Evolutionary conservation across 345 rosid species (phyloP).

Genomic region (Erysimum cheiranthoides): DNA sequence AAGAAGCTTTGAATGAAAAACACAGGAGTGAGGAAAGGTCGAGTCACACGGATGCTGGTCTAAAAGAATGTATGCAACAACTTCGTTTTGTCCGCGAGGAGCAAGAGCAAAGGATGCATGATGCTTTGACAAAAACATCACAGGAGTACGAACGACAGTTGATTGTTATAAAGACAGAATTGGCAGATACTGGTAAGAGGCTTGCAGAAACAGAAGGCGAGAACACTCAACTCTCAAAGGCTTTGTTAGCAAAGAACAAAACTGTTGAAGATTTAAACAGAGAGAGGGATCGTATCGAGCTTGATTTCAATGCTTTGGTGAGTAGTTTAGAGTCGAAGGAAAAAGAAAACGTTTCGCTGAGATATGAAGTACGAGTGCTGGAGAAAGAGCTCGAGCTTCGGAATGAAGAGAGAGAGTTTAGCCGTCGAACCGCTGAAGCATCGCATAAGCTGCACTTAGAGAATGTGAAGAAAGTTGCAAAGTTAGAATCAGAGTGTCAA

Average conservation of each 20-base stretch:
- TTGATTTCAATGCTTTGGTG: constrained; percentile 61
- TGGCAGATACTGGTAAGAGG: constrained; percentile 58
- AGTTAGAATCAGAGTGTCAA: constrained; percentile 91
- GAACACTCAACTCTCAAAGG: constrained; percentile 62
- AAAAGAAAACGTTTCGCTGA: constrained; percentile 73
- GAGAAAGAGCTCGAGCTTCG: constrained; percentile 94
- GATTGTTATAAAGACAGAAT: constrained; percentile 55
- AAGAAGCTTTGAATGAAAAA: constrained; percentile 64
- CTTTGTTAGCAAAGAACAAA: constrained; percentile 66
- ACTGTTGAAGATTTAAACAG: constrained; percentile 62
- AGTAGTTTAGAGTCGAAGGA: constrained; percentile 69
- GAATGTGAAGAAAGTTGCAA: constrained; percentile 81
- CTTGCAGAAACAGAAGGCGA: constrained; percentile 62
- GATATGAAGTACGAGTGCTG: constrained; percentile 77
- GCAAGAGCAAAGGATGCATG: constrained; percentile 82
- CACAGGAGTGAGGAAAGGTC: constrained; percentile 58
- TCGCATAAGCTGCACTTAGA: constrained; percentile 83
- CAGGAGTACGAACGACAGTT: constrained; percentile 60
- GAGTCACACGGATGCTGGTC: constrained; percentile 67
- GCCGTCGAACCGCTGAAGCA: constrained; percentile 67
- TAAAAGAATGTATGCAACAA: constrained; percentile 87
- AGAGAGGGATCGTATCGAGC: constrained; percentile 60
- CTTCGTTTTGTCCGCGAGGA: constrained; percentile 78
- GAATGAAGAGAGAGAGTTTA: constrained; percentile 91
- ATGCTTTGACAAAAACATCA: constrained; percentile 70